Evolutionary conservation across 495 filamentous ascomycete species (phyloP), one percentile per base, ranked within the genome.

Genomic region (Aspergillus cavernicola): DNA sequence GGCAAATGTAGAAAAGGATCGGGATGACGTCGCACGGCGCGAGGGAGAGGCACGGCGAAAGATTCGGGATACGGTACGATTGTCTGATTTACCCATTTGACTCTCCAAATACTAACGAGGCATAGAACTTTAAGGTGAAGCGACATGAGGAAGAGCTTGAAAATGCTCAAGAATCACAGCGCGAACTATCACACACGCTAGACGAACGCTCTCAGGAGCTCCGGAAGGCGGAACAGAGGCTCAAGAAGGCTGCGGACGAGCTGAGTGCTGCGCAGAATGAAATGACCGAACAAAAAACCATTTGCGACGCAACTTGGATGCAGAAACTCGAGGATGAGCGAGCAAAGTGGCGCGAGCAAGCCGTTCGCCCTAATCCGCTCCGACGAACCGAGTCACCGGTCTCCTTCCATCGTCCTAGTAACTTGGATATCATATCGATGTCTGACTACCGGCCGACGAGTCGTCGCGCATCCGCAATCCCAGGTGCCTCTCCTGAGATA

Each of bases 1-100:
- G 23, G 76, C 82, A 1, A 84, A 73, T 48, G 73, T 96, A 9
- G 93, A 99, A 64, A 90, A 85, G 62, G 95, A 99, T 61, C 75
- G 91, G 38, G 92, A 97, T 61, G 92, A 97, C 55, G 74, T 86
- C 22, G 70, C 81, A n/a, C 84, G 85, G 56, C 85, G 87, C 53
- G 95, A 99, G 71, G 82, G 77, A 4, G 95, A 97, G 16, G 77
- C 92, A 60, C 75, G 95, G 52, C 83, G 83, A 59, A 96, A 93
- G 72, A 85, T 90, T 47, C 80, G 95, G 41, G 93, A 97, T 63
- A 74, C 83, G 58, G 89, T 95, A 78, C 68, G 85, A 69, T 6
- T 31, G 4, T 26, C 20, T 31, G 10, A 0, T 47, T 42, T 31
- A 18, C 43, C 26, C n/a, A 38, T 20, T 2, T 9, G 7, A 47